These are phyloP conservation scores for Cladosporium sp. DNA, from an alignment of 2,329 filamentous ascomycete genomes.

Conservation along the genomic window DNA sequence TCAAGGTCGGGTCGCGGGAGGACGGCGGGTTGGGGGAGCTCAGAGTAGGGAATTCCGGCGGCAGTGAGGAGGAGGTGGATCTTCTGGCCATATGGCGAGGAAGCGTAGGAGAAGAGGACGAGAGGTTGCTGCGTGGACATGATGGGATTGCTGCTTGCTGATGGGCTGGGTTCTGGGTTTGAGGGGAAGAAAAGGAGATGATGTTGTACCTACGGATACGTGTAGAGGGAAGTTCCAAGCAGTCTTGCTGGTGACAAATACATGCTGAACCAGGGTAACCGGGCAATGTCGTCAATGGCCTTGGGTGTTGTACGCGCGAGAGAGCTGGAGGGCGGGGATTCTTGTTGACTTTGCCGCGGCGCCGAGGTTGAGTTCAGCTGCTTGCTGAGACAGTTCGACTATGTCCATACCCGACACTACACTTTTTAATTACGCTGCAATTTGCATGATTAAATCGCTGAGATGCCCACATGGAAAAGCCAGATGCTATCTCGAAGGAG, in stretches of 20 bases:
- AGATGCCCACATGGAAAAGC: too few relatives aligned
- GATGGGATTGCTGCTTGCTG: background rate
- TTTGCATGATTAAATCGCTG: too few relatives aligned
- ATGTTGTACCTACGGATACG: background rate
- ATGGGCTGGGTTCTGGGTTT: too few relatives aligned
- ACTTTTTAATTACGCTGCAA: too few relatives aligned
- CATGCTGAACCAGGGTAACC: background rate
- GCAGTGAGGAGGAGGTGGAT: constrained; percentile 66
- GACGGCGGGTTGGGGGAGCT: constrained; percentile 10
- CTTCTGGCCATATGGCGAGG: constrained; percentile 61
- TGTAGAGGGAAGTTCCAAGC: background rate
- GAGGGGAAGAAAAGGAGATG: background rate
- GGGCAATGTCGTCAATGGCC: constrained; percentile 17
- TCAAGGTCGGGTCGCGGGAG: constrained; percentile 17
- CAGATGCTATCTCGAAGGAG: too few relatives aligned
- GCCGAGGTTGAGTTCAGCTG: too few relatives aligned
- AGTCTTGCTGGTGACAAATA: background rate
- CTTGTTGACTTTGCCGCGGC: too few relatives aligned
- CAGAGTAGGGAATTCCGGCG: constrained; percentile 55
- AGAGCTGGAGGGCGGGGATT: too few relatives aligned
- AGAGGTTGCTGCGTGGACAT: background rate
- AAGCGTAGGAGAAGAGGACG: constrained; percentile 62
- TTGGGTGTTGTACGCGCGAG: too few relatives aligned
- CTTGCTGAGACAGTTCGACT: too few relatives aligned
- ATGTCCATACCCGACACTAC: too few relatives aligned